These are phyloP conservation scores for Acacia crassicarpa DNA, from an alignment of 306 rosid species.

Conservation along the genomic window DNA sequence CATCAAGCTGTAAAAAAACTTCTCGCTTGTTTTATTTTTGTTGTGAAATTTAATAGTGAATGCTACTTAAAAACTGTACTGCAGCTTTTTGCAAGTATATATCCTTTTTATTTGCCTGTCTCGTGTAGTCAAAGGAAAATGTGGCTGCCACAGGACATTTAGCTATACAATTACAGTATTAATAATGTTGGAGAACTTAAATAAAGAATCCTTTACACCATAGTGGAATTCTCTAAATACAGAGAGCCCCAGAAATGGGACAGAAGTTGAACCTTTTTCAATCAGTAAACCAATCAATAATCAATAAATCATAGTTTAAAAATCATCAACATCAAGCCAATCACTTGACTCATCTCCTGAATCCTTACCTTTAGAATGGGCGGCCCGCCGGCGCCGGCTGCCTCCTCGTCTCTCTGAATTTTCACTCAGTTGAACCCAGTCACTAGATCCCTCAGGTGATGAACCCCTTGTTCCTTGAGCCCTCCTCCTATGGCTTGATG, in stretches of 20 bases:
- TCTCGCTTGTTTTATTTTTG: neutral
- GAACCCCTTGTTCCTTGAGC: constrained; percentile 43
- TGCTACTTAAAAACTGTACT: neutral
- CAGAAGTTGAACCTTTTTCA: constrained; percentile 40
- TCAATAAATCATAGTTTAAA: constrained; percentile 45
- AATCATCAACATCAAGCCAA: constrained; percentile 79
- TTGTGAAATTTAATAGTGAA: neutral
- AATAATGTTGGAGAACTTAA: neutral
- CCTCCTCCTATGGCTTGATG: constrained; percentile 43
- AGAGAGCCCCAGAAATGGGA: constrained; percentile 24
- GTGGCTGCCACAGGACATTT: constrained; percentile 6
- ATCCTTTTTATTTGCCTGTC: neutral
- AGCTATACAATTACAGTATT: neutral
- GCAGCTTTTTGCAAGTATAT: neutral
- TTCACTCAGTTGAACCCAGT: constrained; percentile 76
- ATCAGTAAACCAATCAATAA: constrained; percentile 17
- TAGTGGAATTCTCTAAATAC: constrained; percentile 23
- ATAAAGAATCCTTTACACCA: constrained; percentile 28
- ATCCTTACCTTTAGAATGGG: constrained; percentile 55
- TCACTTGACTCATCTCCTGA: constrained; percentile 87
- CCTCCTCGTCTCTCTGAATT: constrained; percentile 37
- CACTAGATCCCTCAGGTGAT: constrained; percentile 64
- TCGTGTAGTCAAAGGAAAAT: neutral
- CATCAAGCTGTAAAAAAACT: neutral
- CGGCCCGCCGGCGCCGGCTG: constrained; percentile 31